Evolutionary conservation across 179 eudicot genomes (phyloP).

Genomic region (Actinidia polygama): DNA sequence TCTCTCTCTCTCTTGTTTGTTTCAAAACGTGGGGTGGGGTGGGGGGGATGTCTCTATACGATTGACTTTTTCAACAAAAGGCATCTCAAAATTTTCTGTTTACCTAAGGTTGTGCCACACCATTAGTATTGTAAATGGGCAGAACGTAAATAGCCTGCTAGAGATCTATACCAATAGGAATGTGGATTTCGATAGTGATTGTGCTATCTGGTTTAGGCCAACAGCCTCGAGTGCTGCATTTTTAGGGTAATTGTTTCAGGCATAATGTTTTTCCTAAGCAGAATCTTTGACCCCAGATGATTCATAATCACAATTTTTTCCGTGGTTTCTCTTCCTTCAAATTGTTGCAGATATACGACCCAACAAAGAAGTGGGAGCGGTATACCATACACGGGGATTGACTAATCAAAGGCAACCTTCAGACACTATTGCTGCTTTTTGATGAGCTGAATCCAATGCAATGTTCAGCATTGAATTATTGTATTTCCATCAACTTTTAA

Average conservation of each 20-base stretch:
- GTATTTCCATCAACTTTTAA: background rate
- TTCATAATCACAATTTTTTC: background rate
- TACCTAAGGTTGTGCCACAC: background rate
- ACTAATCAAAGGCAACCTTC: conserved; percentile 10
- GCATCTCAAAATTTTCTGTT: background rate
- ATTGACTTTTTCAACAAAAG: background rate
- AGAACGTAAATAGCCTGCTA: background rate
- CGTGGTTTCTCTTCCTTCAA: background rate
- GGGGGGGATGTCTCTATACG: background rate
- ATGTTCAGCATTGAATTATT: background rate
- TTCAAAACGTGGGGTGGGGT: too few relatives aligned
- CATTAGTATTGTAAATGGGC: background rate
- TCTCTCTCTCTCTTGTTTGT: background rate
- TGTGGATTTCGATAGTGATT: conserved; percentile 1
- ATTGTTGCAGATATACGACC: conserved; percentile 75
- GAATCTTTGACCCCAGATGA: conserved; percentile 9
- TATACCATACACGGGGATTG: conserved; percentile 86
- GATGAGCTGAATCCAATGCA: background rate
- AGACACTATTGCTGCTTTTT: background rate
- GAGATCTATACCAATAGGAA: background rate
- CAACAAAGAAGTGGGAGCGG: conserved; percentile 86
- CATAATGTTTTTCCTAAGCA: background rate
- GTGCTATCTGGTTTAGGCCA: background rate
- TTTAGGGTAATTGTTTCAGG: background rate
- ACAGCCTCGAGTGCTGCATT: background rate